These are phyloP conservation scores for Cryptococcus depauperatus DNA, from an alignment of 1,284 basidiomycete genomes.

Conservation along the genomic window DNA sequence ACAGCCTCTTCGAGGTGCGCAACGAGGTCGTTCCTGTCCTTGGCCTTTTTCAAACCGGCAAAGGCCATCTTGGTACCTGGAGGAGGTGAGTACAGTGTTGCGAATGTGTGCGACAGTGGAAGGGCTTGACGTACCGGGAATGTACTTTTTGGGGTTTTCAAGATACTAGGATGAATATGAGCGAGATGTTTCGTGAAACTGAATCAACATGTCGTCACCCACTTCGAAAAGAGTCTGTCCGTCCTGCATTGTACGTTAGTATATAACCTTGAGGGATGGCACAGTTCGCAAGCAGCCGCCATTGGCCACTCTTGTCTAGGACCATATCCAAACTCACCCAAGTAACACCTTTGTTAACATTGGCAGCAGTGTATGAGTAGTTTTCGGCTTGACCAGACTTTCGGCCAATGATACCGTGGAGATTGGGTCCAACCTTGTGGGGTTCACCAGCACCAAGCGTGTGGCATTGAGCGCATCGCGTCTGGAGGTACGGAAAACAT, in stretches of 20 bases:
- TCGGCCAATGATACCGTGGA: constrained; percentile 81
- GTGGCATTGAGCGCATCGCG: constrained; percentile 96
- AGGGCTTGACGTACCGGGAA: constrained; percentile 58
- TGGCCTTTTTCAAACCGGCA: constrained; percentile 92
- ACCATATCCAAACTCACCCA: constrained; percentile 49
- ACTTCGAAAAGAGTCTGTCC: constrained; percentile 41
- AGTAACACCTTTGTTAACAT: constrained; percentile 85
- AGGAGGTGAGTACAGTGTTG: too few species aligned
- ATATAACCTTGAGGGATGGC: not conserved
- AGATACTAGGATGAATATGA: constrained; percentile 20
- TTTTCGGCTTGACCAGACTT: constrained; percentile 80
- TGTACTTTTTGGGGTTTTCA: constrained; percentile 96
- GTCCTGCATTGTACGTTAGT: constrained; percentile 9
- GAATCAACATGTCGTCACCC: constrained; percentile 7
- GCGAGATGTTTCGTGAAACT: not conserved
- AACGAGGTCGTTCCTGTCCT: constrained; percentile 81
- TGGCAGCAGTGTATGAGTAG: constrained; percentile 91
- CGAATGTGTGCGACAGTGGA: too few species aligned
- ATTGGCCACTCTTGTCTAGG: not conserved
- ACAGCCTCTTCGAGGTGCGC: constrained; percentile 36
- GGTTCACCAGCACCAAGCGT: constrained; percentile 71
- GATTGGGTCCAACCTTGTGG: constrained; percentile 76
- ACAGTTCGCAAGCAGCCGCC: not conserved
- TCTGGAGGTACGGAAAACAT: constrained; percentile 44
- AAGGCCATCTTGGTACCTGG: constrained; percentile 89